Percentiles rank a stretch among this genome's conserved stretches.
Conservation (phyloP, 352 stramenopile genomes). For the Phytophthora ohioensis region DNA sequence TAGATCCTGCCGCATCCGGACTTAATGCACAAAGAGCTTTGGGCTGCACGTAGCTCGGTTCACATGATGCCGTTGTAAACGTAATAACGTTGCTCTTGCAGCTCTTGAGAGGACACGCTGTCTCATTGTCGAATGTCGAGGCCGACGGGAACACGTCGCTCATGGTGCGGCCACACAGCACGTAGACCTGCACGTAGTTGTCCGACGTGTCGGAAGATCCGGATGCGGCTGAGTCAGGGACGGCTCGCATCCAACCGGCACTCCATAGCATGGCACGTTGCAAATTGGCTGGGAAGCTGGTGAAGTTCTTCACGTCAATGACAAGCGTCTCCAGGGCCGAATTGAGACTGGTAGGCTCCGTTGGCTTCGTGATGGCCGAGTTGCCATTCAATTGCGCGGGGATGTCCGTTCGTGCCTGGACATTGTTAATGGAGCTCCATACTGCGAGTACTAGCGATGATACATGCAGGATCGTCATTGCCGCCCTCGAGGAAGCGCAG, state of each 20-base stretch:
- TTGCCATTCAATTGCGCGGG: conserved; percentile 27
- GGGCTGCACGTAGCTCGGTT: conserved; percentile 14
- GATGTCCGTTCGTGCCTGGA: conserved; percentile 30
- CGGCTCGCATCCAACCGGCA: conserved; percentile 38
- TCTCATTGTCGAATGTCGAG: conserved; percentile 24
- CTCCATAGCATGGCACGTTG: conserved; percentile 58
- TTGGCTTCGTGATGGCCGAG: conserved; percentile 23
- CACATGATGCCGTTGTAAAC: conserved; percentile 35
- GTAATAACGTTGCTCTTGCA: conserved; percentile 48
- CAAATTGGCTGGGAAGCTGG: conserved; percentile 15
- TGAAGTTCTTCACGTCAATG: conserved; percentile 27
- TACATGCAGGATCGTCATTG: conserved; percentile 8
- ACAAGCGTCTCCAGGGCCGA: conserved; percentile 7
- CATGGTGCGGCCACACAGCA: conserved; percentile 53
- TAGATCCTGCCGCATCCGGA: neutral
- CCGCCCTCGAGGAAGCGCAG: neutral
- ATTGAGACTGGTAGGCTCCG: conserved; percentile 19
- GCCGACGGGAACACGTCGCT: conserved; percentile 43
- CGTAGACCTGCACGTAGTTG: conserved; percentile 51
- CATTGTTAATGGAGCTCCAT: neutral
- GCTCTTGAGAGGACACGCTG: conserved; percentile 26
- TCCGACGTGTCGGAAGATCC: neutral
- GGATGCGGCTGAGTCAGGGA: neutral
- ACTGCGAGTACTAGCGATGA: neutral
- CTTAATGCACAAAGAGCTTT: conserved; percentile 39